Percentiles rank a stretch among this genome's conserved stretches.
Conservation (phyloP, 2,329 filamentous ascomycete species). For the Neofusicoccum sp. region DNA sequence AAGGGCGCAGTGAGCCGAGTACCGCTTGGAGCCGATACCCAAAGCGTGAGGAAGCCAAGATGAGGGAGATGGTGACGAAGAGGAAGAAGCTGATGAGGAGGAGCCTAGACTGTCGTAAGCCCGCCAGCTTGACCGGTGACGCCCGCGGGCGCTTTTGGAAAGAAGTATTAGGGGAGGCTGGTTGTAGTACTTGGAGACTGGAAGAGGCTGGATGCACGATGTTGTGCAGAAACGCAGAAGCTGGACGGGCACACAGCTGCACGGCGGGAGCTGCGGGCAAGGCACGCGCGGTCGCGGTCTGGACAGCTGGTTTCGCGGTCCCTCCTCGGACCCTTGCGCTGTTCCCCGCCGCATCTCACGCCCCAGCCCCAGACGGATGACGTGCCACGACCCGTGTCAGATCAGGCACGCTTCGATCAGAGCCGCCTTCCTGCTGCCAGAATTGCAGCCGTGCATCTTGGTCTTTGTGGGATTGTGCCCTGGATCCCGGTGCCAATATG, state of each 20-base stretch:
- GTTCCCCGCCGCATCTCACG: not conserved
- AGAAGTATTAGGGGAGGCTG: not conserved
- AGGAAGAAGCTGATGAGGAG: conserved; percentile 55
- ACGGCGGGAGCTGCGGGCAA: not conserved
- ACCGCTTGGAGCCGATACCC: conserved; percentile 59
- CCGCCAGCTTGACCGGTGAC: conserved; percentile 29
- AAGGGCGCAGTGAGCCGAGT: conserved; percentile 31
- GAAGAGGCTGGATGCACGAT: not conserved
- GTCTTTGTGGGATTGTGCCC: not conserved
- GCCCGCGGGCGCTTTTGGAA: not conserved
- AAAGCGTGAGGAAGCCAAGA: conserved; percentile 65
- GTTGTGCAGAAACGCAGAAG: not conserved
- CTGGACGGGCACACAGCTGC: too few species aligned
- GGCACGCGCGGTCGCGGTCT: not conserved
- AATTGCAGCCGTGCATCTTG: not conserved
- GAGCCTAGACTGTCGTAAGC: conserved; percentile 38
- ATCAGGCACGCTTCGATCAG: conserved; percentile 10
- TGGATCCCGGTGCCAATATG: too few species aligned
- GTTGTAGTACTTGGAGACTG: not conserved
- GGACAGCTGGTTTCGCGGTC: conserved; percentile 1
- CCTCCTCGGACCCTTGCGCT: not conserved
- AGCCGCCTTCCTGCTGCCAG: not conserved
- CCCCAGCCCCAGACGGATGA: conserved; percentile 2
- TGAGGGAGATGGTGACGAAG: conserved; percentile 57
- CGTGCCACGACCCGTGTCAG: conserved; percentile 1